Evolutionary conservation across 345 rosid species (phyloP).

Genomic region (Populus euphratica): DNA sequence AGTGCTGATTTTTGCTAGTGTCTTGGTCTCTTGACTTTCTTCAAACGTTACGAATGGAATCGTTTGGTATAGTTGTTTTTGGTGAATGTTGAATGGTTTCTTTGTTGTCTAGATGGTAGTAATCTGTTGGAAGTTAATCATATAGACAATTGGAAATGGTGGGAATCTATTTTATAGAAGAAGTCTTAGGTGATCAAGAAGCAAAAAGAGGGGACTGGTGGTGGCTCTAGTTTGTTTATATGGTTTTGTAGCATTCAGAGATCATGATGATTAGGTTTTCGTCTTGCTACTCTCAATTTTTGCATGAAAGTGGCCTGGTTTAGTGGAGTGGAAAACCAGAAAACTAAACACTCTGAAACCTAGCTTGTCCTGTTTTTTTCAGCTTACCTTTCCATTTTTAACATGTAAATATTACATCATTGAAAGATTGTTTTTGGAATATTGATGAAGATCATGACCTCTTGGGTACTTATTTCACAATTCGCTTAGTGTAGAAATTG

Average conservation of each 20-base stretch:
- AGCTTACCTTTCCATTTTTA: neutral
- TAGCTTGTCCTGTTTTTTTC: too few species aligned
- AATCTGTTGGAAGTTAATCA: neutral
- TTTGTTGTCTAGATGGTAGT: neutral
- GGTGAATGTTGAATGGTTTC: neutral
- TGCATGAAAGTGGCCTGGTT: neutral
- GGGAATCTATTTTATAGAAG: neutral
- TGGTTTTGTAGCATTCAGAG: neutral
- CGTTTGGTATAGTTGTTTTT: too few species aligned
- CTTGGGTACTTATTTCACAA: neutral
- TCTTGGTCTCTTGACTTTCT: too few species aligned
- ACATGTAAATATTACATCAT: neutral
- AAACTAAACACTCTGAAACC: neutral
- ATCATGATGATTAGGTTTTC: neutral
- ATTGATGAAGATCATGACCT: neutral
- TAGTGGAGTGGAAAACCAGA: neutral
- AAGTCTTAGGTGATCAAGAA: neutral
- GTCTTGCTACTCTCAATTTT: neutral
- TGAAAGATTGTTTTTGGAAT: neutral
- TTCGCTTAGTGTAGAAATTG: neutral
- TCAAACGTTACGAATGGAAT: too few species aligned
- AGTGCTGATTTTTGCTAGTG: neutral
- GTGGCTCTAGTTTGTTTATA: neutral
- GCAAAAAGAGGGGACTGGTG: neutral
- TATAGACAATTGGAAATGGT: neutral